phyloP scores from a whole-genome alignment of 1,139 yeast genomes.

The Hyphopichia wangnamkhiaoensis region DNA sequence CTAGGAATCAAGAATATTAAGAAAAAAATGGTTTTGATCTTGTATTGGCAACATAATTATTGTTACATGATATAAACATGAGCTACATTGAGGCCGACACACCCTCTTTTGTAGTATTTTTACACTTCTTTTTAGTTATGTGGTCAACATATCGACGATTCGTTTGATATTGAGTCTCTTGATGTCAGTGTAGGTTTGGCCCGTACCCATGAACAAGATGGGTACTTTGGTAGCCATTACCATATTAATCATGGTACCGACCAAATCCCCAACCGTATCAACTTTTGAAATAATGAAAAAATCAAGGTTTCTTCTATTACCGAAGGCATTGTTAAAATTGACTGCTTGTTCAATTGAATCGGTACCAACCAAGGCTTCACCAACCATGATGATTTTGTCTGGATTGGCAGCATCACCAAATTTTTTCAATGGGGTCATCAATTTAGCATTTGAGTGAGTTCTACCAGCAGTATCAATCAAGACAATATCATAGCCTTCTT shows the following conservation, averaged over 20 bases:
- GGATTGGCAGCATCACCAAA: constrained; percentile 97
- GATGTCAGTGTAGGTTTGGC: constrained; percentile 94
- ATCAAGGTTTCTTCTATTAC: constrained; percentile 76
- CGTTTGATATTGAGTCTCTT: constrained; percentile 90
- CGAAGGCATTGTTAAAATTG: constrained; percentile 92
- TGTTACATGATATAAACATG: no score
- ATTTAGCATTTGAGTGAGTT: constrained; percentile 90
- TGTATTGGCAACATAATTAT: no score
- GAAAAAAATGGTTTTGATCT: no score
- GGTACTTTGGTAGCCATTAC: constrained; percentile 97
- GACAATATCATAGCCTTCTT: constrained; percentile 72
- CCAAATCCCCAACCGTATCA: constrained; percentile 95
- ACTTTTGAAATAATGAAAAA: constrained; percentile 93
- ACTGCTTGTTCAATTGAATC: constrained; percentile 95
- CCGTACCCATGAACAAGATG: constrained; percentile 91
- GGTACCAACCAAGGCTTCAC: constrained; percentile 96
- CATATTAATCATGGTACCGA: constrained; percentile 97
- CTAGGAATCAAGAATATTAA: no score
- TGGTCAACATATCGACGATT: constrained; percentile 85
- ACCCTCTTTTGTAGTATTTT: no score
- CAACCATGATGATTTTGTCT: constrained; percentile 96
- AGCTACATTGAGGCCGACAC: no score
- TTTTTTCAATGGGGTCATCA: constrained; percentile 94
- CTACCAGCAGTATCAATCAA: constrained; percentile 97
- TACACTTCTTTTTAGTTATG: constrained; percentile 19